Conservation (phyloP, 2,329 filamentous ascomycete species). For the Onygena corvina region DNA sequence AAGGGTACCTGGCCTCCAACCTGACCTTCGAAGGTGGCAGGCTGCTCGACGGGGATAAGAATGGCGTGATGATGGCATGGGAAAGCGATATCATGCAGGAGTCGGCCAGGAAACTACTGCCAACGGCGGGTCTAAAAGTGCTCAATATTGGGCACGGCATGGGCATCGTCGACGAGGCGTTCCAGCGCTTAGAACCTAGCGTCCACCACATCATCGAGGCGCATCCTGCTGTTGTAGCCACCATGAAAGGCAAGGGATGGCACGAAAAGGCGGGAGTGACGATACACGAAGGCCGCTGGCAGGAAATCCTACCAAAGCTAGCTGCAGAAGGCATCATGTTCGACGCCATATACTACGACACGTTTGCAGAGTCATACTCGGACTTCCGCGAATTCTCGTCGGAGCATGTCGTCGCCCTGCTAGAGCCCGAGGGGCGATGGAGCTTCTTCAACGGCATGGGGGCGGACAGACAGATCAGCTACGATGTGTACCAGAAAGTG, state of each 20-base stretch:
- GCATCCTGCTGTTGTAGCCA: conserved; percentile 61
- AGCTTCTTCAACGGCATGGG: conserved; percentile 66
- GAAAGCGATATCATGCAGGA: conserved; percentile 75
- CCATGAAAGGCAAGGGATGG: conserved; percentile 56
- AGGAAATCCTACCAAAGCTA: conserved; percentile 60
- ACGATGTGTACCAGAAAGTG: conserved; percentile 90
- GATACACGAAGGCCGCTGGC: conserved; percentile 66
- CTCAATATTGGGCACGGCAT: conserved; percentile 85
- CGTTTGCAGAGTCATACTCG: conserved; percentile 85
- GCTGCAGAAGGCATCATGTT: conserved; percentile 58
- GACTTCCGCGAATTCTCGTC: conserved; percentile 78
- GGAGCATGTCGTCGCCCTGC: conserved; percentile 68
- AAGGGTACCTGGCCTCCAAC: conserved; percentile 55
- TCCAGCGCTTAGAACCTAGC: conserved; percentile 54
- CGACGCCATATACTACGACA: conserved; percentile 93
- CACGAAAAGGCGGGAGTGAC: conserved; percentile 48
- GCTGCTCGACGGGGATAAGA: conserved; percentile 60
- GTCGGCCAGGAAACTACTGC: conserved; percentile 56
- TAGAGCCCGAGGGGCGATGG: conserved; percentile 46
- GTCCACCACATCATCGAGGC: conserved; percentile 79
- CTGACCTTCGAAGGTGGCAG: conserved; percentile 54
- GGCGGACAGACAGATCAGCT: conserved; percentile 82
- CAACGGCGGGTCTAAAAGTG: conserved; percentile 52
- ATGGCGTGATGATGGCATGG: conserved; percentile 92
- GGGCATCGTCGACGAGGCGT: conserved; percentile 73